Evolutionary conservation across 352 stramenopile species (phyloP), one percentile per base, ranked within the genome.

Genomic region (Phytopythium oedochilum): DNA sequence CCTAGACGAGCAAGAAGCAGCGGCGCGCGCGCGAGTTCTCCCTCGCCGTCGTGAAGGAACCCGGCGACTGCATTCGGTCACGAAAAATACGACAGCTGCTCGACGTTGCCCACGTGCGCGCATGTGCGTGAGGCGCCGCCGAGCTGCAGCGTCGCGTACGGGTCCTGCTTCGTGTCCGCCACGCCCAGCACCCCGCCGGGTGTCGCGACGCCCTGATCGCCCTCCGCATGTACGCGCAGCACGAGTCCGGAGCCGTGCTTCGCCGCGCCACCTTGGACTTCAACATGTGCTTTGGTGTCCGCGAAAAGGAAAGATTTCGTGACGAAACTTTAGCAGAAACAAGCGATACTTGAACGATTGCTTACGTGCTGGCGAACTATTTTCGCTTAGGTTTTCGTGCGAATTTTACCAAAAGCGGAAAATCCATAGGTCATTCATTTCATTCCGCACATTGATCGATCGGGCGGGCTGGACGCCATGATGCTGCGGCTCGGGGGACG

Each of bases 1-100:
- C 73, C 51, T 75, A 75, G 25, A 80, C 72, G 31, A 79, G 71
- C 22, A n/a, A 84, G 22, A 25, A 62, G 53, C 3, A 84, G 53
- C 17, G 60, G 46, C 17, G 40, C 29, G 15, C 58, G 45, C 3
- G 43, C 43, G 12, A 74, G 29, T 23, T 17, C 39, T 3, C 28
- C 47, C 23, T 68, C 65, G 6, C 65, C 57, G 2, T 22, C 39
- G 5, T 75, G 36, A 14, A 64, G 61, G 45, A 84, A 84, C 50
- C 78, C 68, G 10, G 58, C 47, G 12, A 67, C 55, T 4, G 71
- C 73, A n/a, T 71, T 66, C 10, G 60, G 68, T 71, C 73, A 84
- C 55, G 45, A 22, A n/a, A 84, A 82, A 47, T 67, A 78, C 40
- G 62, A 50, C 35, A 80, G 32, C 34, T 68, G 68, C 45, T 72